Base-by-base conservation (phyloP, 2,329 filamentous ascomycete species). In the Penicillium sp. region DNA sequence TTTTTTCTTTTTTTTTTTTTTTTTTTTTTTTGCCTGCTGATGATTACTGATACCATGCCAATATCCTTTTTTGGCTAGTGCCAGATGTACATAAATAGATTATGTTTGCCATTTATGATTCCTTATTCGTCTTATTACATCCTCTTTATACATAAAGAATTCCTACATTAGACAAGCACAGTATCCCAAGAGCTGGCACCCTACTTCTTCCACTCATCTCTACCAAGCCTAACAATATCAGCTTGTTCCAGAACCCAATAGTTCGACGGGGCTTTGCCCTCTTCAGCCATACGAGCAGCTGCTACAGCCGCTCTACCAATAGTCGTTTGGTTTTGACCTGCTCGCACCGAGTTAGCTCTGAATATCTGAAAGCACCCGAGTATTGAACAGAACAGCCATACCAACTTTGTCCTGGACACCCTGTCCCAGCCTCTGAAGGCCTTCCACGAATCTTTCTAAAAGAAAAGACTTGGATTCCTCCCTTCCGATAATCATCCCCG, bases 401-500 rank as follows among this genome's bases (percentile, higher is more conserved):
- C 69, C 69, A 53, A 71, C 49, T 51, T 24, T 54, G 29, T 71
- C 69, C 58, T 70, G 69, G 8, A 68, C 18, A 14, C 63, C 58
- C 53, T 65, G 67, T 20, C 62, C 61, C 7, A 71, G 29, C 32
- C 53, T 61, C 26, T 62, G 61, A 3, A 71, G 38, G 4, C 53
- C 52, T 20, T 60, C 66, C 20, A 69, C 58, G 22, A 66, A 32
- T 1, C 26, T 55, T 42, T 70, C 68, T 11, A 67, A 54, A 3
- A 69, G n/a, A 5, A 58, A 49, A 18, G 55, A 55, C 22, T 66
- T 67, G 0, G 64, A 46, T 2, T 22, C 63, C 55, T 72, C 69
- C 57, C 59, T 64, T 24, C 66, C 67, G 7, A 74, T 57, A 53
- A 74, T 74, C 69, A 74, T 68, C 1, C 72, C 72, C 1, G 72